These are phyloP conservation scores for Suillus hirtellus DNA, from an alignment of 768 basidiomycete genomes.

Conservation along the genomic window DNA sequence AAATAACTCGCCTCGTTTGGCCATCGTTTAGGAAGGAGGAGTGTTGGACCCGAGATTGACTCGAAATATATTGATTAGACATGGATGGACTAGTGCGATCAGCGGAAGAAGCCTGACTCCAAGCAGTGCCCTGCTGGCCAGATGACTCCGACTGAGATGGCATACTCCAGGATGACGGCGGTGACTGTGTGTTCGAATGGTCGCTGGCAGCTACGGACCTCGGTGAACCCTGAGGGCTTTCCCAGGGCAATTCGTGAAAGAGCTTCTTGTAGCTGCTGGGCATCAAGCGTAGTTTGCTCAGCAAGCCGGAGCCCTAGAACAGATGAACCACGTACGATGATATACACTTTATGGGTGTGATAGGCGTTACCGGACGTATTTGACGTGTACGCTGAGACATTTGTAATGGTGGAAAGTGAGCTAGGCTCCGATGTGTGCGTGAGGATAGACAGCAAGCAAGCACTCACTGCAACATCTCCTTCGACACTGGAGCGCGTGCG, in stretches of 20 bases:
- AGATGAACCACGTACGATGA: conserved; percentile 30
- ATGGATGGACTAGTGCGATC: conserved; percentile 36
- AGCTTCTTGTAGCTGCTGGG: conserved; percentile 33
- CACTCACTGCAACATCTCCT: conserved; percentile 29
- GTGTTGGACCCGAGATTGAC: conserved; percentile 55
- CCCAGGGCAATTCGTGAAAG: conserved; percentile 33
- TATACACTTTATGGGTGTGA: conserved; percentile 35
- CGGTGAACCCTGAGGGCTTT: conserved; percentile 31
- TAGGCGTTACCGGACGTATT: conserved; percentile 37
- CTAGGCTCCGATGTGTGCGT: conserved; percentile 7
- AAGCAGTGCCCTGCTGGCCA: conserved; percentile 25
- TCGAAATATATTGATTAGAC: conserved; percentile 36
- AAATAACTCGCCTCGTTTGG: conserved; percentile 49
- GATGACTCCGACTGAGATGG: conserved; percentile 36
- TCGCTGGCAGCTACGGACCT: conserved; percentile 42
- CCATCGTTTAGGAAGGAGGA: conserved; percentile 58
- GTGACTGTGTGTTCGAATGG: conserved; percentile 48
- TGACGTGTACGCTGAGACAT: conserved; percentile 28
- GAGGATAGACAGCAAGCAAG: conserved; percentile 12
- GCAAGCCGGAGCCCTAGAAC: conserved; percentile 9
- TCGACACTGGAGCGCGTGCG: conserved; percentile 26
- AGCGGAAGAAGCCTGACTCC: conserved; percentile 27
- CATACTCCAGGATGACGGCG: conserved; percentile 44
- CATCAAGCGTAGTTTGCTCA: conserved; percentile 15
- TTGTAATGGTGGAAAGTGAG: conserved; percentile 16